phyloP scores from a whole-genome alignment of 371 early-diverging fungal species.

The Rhizopus arrhizus region DNA sequence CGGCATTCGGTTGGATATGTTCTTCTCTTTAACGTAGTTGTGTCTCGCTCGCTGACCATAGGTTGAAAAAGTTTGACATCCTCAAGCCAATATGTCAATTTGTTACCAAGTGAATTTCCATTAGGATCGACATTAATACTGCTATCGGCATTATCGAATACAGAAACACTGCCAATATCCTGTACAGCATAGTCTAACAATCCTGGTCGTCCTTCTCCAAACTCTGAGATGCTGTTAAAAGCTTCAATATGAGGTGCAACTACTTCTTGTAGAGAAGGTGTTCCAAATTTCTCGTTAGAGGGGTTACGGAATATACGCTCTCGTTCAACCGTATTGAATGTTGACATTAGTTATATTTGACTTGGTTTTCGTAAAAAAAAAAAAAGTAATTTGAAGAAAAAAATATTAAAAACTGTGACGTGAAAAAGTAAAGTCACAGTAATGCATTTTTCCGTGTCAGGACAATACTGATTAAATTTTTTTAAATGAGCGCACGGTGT shows the following conservation, averaged over 20 bases:
- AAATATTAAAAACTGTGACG: conserved; percentile 5
- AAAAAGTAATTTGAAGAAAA: background rate
- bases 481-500: too few species aligned
- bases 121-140: conserved; percentile 26
- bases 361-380: background rate
- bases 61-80: conserved; percentile 54
- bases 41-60: conserved; percentile 55
- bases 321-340: conserved; percentile 65
- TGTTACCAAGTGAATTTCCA: conserved; percentile 63
- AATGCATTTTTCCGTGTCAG: too few species aligned
- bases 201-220: conserved; percentile 53
- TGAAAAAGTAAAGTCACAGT: background rate
- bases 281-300: conserved; percentile 54
- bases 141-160: conserved; percentile 70
- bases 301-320: conserved; percentile 66
- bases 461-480: too few species aligned
- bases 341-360: conserved; percentile 37
- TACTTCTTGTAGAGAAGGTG: conserved; percentile 72
- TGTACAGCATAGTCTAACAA: conserved; percentile 78
- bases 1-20: conserved; percentile 77
- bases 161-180: conserved; percentile 71
- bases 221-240: conserved; percentile 86
- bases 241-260: conserved; percentile 89
- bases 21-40: conserved; percentile 44
- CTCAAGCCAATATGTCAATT: conserved; percentile 69